phyloP scores from a whole-genome alignment of 2,329 filamentous ascomycete genomes.

The Colletotrichum sp. region DNA sequence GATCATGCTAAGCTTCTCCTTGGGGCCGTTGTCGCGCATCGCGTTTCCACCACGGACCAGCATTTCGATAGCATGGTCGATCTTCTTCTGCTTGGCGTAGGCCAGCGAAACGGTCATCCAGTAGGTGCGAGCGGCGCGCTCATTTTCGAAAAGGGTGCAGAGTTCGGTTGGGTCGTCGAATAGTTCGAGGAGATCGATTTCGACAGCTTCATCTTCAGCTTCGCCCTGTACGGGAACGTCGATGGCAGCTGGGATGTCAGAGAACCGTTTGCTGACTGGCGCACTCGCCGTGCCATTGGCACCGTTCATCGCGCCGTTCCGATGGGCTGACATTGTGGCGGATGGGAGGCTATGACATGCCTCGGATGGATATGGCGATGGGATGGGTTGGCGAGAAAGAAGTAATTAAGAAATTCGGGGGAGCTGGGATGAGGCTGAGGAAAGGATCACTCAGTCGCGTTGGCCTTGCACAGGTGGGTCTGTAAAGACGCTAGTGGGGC shows the following conservation, averaged over 20 bases:
- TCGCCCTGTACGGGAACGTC: conserved; percentile 70
- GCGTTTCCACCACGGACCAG: conserved; percentile 76
- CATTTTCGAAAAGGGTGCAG: conserved; percentile 93
- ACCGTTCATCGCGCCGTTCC: conserved; percentile 50
- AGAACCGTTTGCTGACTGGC: conserved; percentile 61
- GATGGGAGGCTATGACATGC: conserved; percentile 20
- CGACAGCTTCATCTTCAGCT: conserved; percentile 76
- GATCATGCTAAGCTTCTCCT: conserved; percentile 85
- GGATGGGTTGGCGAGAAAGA: neutral
- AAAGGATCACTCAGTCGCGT: conserved; percentile 15
- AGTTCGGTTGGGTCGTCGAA: conserved; percentile 94
- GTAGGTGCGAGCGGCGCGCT: conserved; percentile 86
- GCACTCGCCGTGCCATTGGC: conserved; percentile 39
- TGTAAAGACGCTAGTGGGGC: neutral
- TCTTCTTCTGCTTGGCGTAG: conserved; percentile 94
- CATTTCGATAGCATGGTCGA: conserved; percentile 81
- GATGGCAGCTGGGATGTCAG: conserved; percentile 68
- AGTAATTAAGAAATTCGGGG: neutral
- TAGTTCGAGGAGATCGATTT: conserved; percentile 90
- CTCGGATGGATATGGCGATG: conserved; percentile 6
- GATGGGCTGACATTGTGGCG: conserved; percentile 42
- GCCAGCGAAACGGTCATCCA: conserved; percentile 99
- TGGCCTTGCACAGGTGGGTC: conserved; percentile 15
- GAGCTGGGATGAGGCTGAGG: conserved; percentile 19
- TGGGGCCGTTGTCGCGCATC: conserved; percentile 70